Percentiles rank a stretch among this genome's conserved stretches.
These are phyloP conservation scores for Puccinia polysora DNA, from an alignment of 1,284 basidiomycete species.

Conservation along the genomic window DNA sequence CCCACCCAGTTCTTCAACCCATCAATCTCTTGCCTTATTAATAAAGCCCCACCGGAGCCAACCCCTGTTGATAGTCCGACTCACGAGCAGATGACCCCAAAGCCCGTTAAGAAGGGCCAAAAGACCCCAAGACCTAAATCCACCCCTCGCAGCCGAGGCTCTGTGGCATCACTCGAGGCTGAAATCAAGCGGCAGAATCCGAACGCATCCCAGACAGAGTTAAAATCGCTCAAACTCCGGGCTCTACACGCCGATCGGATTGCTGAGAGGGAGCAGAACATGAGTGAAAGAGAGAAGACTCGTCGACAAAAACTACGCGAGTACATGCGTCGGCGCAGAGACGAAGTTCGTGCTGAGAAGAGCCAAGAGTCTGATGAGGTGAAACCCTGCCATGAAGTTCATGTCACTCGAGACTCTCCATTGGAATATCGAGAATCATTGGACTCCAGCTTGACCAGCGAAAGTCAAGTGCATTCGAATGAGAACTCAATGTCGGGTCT, in stretches of 20 bases:
- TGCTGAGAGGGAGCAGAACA: conserved; percentile 36
- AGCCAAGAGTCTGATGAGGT: neutral
- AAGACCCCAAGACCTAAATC: conserved; percentile 2
- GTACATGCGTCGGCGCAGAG: conserved; percentile 39
- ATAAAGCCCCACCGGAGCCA: neutral
- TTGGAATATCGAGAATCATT: neutral
- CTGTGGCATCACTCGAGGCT: conserved; percentile 20
- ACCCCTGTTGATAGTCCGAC: neutral
- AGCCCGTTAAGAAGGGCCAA: neutral
- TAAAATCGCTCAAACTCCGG: conserved; percentile 38
- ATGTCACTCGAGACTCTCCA: neutral
- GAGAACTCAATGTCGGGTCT: neutral
- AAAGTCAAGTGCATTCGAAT: neutral
- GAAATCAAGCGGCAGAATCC: conserved; percentile 22
- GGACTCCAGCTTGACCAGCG: neutral
- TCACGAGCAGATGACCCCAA: neutral
- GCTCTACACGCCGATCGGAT: conserved; percentile 35
- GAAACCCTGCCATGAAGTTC: neutral
- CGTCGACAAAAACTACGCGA: conserved; percentile 30
- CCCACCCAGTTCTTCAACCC: neutral
- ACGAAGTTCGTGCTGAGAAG: conserved; percentile 32
- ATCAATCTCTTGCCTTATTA: neutral
- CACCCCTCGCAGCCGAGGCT: neutral
- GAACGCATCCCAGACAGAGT: conserved; percentile 17
- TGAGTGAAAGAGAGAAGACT: conserved; percentile 36